Percentiles rank a stretch among this genome's conserved stretches.
These are phyloP conservation scores for Podila horticola DNA, from an alignment of 192 early-diverging fungal species.

Conservation along the genomic window DNA sequence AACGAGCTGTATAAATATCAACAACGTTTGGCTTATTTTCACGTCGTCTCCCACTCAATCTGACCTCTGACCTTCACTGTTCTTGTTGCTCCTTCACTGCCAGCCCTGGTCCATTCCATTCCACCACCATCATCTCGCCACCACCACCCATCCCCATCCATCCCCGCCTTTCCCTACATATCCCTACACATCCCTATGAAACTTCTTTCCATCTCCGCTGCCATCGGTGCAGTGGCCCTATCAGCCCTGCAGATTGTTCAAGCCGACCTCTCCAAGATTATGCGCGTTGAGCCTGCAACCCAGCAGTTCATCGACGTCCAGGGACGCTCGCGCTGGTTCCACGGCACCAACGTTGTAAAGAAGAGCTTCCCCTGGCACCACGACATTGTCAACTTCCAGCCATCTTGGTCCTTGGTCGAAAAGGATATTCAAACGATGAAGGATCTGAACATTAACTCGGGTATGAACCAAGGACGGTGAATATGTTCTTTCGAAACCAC, in stretches of 20 bases:
- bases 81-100: background rate
- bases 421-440: slow-evolving; percentile 54
- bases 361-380: slow-evolving; percentile 62
- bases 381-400: slow-evolving; percentile 51
- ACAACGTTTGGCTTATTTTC: background rate
- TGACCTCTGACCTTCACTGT: background rate
- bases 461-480: no score
- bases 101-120: background rate
- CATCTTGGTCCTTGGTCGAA: slow-evolving; percentile 55
- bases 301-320: slow-evolving; percentile 57
- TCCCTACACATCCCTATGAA: slow-evolving; percentile 19
- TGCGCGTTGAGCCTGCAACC: slow-evolving; percentile 50
- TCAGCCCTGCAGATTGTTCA: background rate
- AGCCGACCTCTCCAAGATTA: slow-evolving; percentile 56
- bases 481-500: no score
- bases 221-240: slow-evolving; percentile 14
- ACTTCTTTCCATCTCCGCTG: slow-evolving; percentile 17
- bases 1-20: background rate
- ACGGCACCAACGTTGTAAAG: slow-evolving; percentile 69
- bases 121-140: background rate
- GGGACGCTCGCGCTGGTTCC: slow-evolving; percentile 64
- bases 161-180: no score
- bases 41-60: background rate
- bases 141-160: no score
- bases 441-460: slow-evolving; percentile 39